These are phyloP conservation scores for Begonia peltatifolia DNA, from an alignment of 306 rosid genomes.

Conservation along the genomic window DNA sequence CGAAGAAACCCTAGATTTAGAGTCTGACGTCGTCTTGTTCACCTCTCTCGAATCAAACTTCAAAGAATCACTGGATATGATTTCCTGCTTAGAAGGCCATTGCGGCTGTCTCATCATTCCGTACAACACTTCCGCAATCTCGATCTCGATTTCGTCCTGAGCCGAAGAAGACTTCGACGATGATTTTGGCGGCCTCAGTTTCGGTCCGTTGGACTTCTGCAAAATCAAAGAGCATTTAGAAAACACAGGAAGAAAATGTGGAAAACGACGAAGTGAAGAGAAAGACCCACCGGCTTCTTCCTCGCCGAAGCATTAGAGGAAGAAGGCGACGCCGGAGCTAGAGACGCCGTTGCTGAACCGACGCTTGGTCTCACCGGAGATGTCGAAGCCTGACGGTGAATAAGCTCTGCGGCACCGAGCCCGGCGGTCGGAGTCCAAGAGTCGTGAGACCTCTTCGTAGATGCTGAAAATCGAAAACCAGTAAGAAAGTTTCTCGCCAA, in stretches of 20 bases:
- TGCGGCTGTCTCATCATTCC: slow-evolving; percentile 91
- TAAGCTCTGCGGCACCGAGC: slow-evolving; percentile 31
- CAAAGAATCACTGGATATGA: slow-evolving; percentile 25
- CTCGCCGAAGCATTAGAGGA: slow-evolving; percentile 62
- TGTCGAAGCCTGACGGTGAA: slow-evolving; percentile 56
- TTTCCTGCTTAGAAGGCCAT: slow-evolving; percentile 62
- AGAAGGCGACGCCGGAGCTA: slow-evolving; percentile 60
- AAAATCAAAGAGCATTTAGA: slow-evolving; percentile 22
- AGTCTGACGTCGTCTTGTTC: slow-evolving; percentile 41
- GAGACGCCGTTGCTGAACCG: slow-evolving; percentile 17
- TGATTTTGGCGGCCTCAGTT: slow-evolving; percentile 54
- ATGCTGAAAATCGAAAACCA: slow-evolving; percentile 28
- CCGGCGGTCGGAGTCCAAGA: slow-evolving; percentile 59
- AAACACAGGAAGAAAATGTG: slow-evolving; percentile 1
- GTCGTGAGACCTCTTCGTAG: slow-evolving; percentile 92
- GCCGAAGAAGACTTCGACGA: slow-evolving; percentile 33
- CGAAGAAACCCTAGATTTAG: slow-evolving; percentile 57
- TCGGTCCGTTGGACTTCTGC: slow-evolving; percentile 67
- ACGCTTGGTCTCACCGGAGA: slow-evolving; percentile 62
- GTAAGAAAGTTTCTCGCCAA: background rate
- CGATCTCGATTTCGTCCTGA: slow-evolving; percentile 93
- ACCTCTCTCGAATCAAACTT: slow-evolving; percentile 40
- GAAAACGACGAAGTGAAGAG: slow-evolving; percentile 1
- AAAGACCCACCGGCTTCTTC: slow-evolving; percentile 68
- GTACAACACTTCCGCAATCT: slow-evolving; percentile 88